Conservation (phyloP, 495 filamentous ascomycete genomes). For the Corynascus novoguineensis region DNA sequence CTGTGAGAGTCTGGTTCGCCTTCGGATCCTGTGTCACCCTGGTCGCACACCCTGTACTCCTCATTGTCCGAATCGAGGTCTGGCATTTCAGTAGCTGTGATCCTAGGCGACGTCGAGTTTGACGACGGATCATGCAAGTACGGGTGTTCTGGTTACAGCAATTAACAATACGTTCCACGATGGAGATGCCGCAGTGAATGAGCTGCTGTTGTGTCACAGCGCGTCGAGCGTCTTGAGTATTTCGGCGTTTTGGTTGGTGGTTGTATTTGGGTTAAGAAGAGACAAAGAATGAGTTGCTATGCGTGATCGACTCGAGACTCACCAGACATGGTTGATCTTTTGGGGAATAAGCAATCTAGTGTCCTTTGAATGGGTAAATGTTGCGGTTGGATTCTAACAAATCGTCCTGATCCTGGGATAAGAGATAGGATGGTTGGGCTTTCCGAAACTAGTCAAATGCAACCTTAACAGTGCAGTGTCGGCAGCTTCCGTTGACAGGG, state of each 20-base stretch:
- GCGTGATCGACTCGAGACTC: constrained; percentile 1
- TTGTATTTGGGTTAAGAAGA: not conserved
- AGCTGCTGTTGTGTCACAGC: not conserved
- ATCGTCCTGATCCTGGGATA: not conserved
- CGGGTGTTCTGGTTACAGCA: constrained; percentile 15
- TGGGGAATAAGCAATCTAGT: not conserved
- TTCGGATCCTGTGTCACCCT: constrained; percentile 30
- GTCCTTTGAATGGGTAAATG: too few species aligned
- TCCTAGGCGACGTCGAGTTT: constrained; percentile 27
- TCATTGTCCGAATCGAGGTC: constrained; percentile 31
- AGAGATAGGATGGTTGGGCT: not conserved
- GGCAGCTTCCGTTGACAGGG: constrained; percentile 11
- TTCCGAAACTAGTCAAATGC: not conserved
- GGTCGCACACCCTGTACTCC: constrained; percentile 21
- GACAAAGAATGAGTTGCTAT: not conserved
- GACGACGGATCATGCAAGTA: constrained; percentile 25
- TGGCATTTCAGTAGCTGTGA: constrained; percentile 22
- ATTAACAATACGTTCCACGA: constrained; percentile 16
- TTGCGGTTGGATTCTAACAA: too few species aligned
- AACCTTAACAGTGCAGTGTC: not conserved
- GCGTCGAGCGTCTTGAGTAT: not conserved
- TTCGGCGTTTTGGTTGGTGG: not conserved
- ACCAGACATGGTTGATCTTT: constrained; percentile 8
- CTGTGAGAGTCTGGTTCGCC: constrained; percentile 10
- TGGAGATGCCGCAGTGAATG: not conserved